Evolutionary conservation across 1,284 basidiomycete genomes (phyloP), one percentile per base, ranked within the genome.

Genomic region (Irpex lacteus): DNA sequence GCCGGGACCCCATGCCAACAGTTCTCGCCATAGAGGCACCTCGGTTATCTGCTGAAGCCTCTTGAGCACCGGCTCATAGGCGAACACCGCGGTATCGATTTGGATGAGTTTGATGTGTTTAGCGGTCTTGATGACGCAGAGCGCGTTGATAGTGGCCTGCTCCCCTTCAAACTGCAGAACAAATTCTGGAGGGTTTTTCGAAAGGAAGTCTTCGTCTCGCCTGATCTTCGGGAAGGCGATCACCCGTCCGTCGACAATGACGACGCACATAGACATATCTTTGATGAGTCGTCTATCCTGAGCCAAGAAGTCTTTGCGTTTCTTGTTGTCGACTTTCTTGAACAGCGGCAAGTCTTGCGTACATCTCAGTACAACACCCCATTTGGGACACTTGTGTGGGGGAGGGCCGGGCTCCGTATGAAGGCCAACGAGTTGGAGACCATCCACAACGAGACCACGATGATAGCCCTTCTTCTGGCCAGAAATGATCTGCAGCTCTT

Each of bases 81-180:
- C 74, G 68, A 88, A 89, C 3, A 88, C 73, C 0, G 85, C 85
- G 0, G 84, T 83, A 65, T 88, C 80, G 21, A 88, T 82, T 65
- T 83, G 83, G n/a, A 89, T 67, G 15, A 89, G 76, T 32, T 77
- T 77, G 56, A 86, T 70, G 4, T 75, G 60, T 15, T 72, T 67
- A 4, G 74, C 75, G 1, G 65, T 63, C 54, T 80, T 80, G 54
- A 89, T 70, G 40, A 68, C 73, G 9, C 77, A 64, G 3, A 86
- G 74, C 4, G 80, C 70, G 50, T 76, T 77, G 37, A 67, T 67
- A 1, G 77, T 77, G 56, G 75, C 79, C 18, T 72, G 69, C 58
- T 78, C 73, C 3, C 80, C 84, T 5, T 82, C 78, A 19, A 89
- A 69, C 64, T 85, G 83, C 6, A 89, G 71, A 3, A 85, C 76